Evolutionary conservation across 768 basidiomycete species (phyloP), one percentile per base, ranked within the genome.

Genomic region (Lactarius sp.): DNA sequence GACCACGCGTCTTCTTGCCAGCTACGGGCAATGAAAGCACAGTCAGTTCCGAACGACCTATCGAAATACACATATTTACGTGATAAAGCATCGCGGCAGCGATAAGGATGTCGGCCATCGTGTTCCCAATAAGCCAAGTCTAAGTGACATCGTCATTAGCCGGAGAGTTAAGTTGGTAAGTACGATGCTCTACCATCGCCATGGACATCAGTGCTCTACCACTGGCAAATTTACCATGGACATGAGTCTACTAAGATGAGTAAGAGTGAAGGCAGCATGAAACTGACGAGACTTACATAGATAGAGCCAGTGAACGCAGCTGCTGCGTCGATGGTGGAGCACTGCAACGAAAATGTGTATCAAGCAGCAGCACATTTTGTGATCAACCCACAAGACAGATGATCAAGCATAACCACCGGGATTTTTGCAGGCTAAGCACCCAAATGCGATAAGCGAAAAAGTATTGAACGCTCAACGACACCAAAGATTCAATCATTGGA

Each of bases 331-430:
- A 64, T 1, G 6, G 7, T 53, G 20, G 52, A 41, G 57, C 2
- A 39, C 57, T 64, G 20, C 12, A 14, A 54, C 12, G n/a, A 47
- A 27, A 20, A 39, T 50, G 9, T 2, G 27, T 12, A 6, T 33
- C 27, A 41, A 33, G n/a, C 4, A 10, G 22, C 5, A 12, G 10
- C n/a, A 22, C 10, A 4, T 10, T 10, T 10, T 20, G 42, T 27
- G 3, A 53, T 34, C 9, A 20, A 53, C 52, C 6, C 47, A 64
- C 62, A 31, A 64, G n/a, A 36, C 62, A 64, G 12, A 59, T 64
- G 36, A 42, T 1, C 4, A 13, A 14, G 31, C 36, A 34, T 10
- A 59, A 27, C 46, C 44, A 49, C 52, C 46, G 4, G n/a, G 52
- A 13, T 7, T 14, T 12, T 37, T 49, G 31, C 7, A 18, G 5